These are phyloP conservation scores for Chrysanthemum lavandulifolium DNA, from an alignment of 129 eudicot species.

Conservation along the genomic window DNA sequence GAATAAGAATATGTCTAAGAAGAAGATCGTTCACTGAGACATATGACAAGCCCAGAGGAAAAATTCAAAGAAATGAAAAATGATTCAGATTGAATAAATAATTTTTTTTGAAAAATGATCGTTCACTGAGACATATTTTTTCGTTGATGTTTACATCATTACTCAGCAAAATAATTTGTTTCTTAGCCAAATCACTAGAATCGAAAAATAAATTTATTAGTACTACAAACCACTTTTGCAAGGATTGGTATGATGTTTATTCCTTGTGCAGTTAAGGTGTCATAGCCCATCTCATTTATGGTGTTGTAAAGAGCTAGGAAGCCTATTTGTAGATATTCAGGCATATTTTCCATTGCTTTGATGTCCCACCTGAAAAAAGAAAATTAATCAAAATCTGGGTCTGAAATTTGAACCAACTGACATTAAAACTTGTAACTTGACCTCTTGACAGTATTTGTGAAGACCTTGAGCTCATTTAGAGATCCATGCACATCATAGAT, in stretches of 20 bases:
- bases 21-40: too few species aligned
- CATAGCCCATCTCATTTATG: constrained; percentile 39
- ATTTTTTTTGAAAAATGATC: too few species aligned
- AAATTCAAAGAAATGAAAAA: too few species aligned
- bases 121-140: too few species aligned
- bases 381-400: too few species aligned
- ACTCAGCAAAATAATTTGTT: background rate
- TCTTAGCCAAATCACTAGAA: background rate
- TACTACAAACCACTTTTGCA: constrained; percentile 3
- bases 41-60: too few species aligned
- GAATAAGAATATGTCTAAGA: too few species aligned
- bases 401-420: too few species aligned
- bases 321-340: constrained; percentile 32
- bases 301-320: constrained; percentile 35
- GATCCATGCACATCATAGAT: constrained; percentile 54
- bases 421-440: background rate
- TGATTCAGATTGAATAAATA: too few species aligned
- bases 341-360: constrained; percentile 31
- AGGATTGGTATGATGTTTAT: constrained; percentile 17
- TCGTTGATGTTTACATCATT: too few species aligned
- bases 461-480: constrained; percentile 40
- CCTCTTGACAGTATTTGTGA: constrained; percentile 37
- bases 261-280: constrained; percentile 29
- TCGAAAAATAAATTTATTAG: background rate
- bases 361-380: constrained; percentile 47